These are phyloP conservation scores for Pilatotrama ljubarskyi DNA, from an alignment of 768 basidiomycete species.

Conservation along the genomic window DNA sequence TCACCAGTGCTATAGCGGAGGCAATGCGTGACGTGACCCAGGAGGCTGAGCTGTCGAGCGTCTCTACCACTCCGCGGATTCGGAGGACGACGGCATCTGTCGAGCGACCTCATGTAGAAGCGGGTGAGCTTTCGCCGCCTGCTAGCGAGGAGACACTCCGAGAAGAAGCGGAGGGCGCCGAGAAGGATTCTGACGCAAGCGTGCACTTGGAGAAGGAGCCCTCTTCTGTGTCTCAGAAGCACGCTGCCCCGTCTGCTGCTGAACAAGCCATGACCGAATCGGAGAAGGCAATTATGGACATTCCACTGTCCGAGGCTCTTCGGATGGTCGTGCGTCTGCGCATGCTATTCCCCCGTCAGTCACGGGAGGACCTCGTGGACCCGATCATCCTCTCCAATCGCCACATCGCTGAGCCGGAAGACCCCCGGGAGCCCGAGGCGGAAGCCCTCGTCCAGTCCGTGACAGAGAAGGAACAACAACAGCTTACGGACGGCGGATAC, in stretches of 20 bases:
- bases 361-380: conserved; percentile 59
- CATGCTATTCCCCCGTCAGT: conserved; percentile 53
- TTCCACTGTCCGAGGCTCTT: conserved; percentile 58
- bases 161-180: conserved; percentile 13
- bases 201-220: background rate
- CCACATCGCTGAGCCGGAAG: conserved; percentile 39
- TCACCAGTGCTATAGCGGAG: background rate
- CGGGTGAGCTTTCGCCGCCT: conserved; percentile 16
- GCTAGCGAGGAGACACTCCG: conserved; percentile 17
- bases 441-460: conserved; percentile 52
- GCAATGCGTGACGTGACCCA: background rate
- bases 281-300: conserved; percentile 8
- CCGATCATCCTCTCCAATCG: conserved; percentile 66
- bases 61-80: background rate
- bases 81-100: background rate
- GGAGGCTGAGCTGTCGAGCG: background rate
- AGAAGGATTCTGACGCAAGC: conserved; percentile 6
- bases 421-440: conserved; percentile 25
- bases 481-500: conserved; percentile 40
- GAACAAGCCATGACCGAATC: background rate
- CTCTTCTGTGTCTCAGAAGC: background rate
- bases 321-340: conserved; percentile 64
- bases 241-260: background rate
- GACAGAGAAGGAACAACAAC: conserved; percentile 36
- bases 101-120: conserved; percentile 1